phyloP scores from a whole-genome alignment of 352 stramenopile genomes.

The Phytophthora agathidicida region DNA sequence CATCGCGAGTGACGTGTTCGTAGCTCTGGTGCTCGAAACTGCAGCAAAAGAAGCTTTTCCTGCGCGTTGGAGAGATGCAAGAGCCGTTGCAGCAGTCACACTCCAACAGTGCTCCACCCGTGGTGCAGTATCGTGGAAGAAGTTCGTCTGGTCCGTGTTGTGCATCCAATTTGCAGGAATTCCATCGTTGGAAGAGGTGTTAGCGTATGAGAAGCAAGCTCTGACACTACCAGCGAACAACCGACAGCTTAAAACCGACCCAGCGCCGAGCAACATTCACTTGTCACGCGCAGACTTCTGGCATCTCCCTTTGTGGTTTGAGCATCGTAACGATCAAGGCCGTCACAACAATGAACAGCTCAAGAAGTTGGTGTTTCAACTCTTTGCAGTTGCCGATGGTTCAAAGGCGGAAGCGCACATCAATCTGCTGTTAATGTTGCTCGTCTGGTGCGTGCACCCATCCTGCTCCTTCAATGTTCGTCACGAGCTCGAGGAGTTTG shows the following conservation, averaged over 20 bases:
- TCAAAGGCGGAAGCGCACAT: slow-evolving; percentile 3
- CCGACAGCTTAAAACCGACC: neutral
- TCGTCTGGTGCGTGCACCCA: slow-evolving; percentile 45
- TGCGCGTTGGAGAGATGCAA: slow-evolving; percentile 38
- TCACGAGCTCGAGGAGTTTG: slow-evolving; percentile 37
- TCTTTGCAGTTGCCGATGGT: slow-evolving; percentile 26
- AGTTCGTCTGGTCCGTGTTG: slow-evolving; percentile 48
- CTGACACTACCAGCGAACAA: slow-evolving; percentile 6
- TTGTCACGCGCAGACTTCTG: slow-evolving; percentile 35
- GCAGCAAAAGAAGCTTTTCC: slow-evolving; percentile 42
- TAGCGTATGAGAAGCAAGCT: slow-evolving; percentile 19
- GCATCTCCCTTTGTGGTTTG: slow-evolving; percentile 53
- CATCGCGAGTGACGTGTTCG: slow-evolving; percentile 40
- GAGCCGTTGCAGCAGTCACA: slow-evolving; percentile 40
- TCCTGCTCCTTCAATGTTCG: slow-evolving; percentile 32
- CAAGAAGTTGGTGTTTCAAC: slow-evolving; percentile 43
- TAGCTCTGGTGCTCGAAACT: slow-evolving; percentile 41
- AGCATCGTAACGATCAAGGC: slow-evolving; percentile 5
- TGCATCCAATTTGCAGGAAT: slow-evolving; percentile 41
- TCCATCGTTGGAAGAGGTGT: slow-evolving; percentile 35
- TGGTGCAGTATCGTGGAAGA: slow-evolving; percentile 38
- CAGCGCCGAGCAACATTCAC: slow-evolving; percentile 2
- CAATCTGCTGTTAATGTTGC: slow-evolving; percentile 39
- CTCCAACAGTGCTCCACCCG: slow-evolving; percentile 21
- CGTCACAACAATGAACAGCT: slow-evolving; percentile 4